Conservation (phyloP, 2,329 filamentous ascomycete species). For the Myriosclerotinia scirpicola region DNA sequence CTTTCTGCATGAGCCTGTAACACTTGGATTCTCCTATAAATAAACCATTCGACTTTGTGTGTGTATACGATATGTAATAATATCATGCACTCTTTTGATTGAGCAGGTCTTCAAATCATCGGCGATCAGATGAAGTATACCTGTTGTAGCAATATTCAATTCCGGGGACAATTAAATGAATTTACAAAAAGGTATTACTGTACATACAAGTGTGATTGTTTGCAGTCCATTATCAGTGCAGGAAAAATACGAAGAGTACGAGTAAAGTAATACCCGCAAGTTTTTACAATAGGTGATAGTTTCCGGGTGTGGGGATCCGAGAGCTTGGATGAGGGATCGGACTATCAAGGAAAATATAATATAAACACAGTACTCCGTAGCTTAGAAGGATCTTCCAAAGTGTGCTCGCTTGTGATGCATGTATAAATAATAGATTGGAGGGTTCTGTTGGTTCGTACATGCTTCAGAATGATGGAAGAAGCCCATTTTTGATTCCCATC, state of each 20-base stretch:
- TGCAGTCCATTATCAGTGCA: not conserved
- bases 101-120: conserved; percentile 19
- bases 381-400: conserved; percentile 14
- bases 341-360: conserved; percentile 5
- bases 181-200: not conserved
- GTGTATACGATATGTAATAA: conserved; percentile 9
- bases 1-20: conserved; percentile 19
- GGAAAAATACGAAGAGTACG: conserved; percentile 14
- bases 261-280: not conserved
- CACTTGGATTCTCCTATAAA: conserved; percentile 8
- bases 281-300: conserved; percentile 4
- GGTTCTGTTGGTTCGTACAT: not conserved
- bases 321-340: conserved; percentile 25
- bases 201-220: not conserved
- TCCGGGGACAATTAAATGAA: conserved; percentile 3
- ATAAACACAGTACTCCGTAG: not conserved
- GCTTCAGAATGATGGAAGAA: not conserved
- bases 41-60: conserved; percentile 12
- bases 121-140: conserved; percentile 20
- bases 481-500: not conserved
- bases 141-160: conserved; percentile 4
- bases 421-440: conserved; percentile 22
- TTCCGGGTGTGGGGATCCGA: conserved; percentile 21
- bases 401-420: conserved; percentile 21
- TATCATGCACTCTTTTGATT: conserved; percentile 22